Evolutionary conservation across 257 asterid genomes (phyloP).

Genomic region (Ajuga chamaepitys): DNA sequence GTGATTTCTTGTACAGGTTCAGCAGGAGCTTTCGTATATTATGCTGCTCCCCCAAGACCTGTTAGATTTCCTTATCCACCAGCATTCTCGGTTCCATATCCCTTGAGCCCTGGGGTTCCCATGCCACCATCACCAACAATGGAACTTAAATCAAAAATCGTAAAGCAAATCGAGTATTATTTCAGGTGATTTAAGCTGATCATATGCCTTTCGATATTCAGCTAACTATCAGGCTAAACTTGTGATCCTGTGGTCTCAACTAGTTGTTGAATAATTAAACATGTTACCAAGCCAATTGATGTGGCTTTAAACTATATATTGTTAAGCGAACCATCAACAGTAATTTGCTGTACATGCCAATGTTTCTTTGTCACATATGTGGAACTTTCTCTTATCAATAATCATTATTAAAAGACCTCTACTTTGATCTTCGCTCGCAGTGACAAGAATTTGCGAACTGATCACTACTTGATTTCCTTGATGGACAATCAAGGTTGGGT

Average conservation of each 20-base stretch:
- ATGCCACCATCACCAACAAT: slow-evolving; percentile 38
- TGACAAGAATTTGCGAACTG: slow-evolving; percentile 69
- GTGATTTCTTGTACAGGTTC: slow-evolving; percentile 47
- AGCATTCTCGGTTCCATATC: slow-evolving; percentile 44
- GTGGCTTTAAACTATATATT: background rate
- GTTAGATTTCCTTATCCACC: slow-evolving; percentile 64
- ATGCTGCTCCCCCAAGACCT: slow-evolving; percentile 56
- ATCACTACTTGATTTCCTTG: slow-evolving; percentile 64
- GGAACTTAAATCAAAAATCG: slow-evolving; percentile 44
- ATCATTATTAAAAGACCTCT: background rate
- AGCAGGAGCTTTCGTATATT: slow-evolving; percentile 56
- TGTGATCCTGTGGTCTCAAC: background rate
- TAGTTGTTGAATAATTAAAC: background rate
- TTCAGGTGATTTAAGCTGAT: slow-evolving; percentile 55
- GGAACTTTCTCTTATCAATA: background rate
- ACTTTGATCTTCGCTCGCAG: slow-evolving; percentile 60
- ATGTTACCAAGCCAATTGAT: background rate
- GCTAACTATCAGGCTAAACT: background rate
- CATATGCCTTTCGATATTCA: background rate
- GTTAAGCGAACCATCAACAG: background rate
- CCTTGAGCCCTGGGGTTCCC: slow-evolving; percentile 52
- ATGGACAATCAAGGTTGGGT: slow-evolving; percentile 98
- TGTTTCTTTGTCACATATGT: background rate
- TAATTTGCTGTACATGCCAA: background rate
- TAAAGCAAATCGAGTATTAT: slow-evolving; percentile 89